phyloP scores from a whole-genome alignment of 108 stramenopile species.

The Schizochytrium sp. region DNA sequence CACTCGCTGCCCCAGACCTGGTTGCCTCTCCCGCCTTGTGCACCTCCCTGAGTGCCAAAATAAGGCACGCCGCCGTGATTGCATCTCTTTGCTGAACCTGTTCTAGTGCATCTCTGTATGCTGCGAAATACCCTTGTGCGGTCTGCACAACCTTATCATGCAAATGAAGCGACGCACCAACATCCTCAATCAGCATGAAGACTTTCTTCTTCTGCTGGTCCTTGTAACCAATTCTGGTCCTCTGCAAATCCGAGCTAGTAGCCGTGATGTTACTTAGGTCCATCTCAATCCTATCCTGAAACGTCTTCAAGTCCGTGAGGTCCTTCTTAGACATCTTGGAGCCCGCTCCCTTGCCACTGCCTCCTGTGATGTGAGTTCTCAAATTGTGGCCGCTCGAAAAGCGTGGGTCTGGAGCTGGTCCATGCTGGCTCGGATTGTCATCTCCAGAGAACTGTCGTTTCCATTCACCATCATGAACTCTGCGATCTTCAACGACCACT shows the following conservation, averaged over 20 bases:
- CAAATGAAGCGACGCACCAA: constrained; percentile 4
- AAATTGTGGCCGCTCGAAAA: constrained; percentile 54
- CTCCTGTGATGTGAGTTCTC: constrained; percentile 28
- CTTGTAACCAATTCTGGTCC: constrained; percentile 59
- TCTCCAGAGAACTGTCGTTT: constrained; percentile 56
- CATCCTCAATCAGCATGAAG: constrained; percentile 32
- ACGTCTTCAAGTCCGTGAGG: constrained; percentile 27
- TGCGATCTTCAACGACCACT: constrained; percentile 38
- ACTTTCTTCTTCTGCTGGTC: constrained; percentile 54
- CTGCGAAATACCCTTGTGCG: neutral
- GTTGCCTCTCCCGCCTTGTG: neutral
- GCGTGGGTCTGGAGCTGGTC: constrained; percentile 28
- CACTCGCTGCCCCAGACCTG: neutral
- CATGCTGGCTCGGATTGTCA: constrained; percentile 50
- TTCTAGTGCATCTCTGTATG: constrained; percentile 17
- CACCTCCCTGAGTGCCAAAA: neutral
- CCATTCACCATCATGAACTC: constrained; percentile 59
- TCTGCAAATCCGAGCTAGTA: neutral
- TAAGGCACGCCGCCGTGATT: constrained; percentile 40
- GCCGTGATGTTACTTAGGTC: constrained; percentile 40
- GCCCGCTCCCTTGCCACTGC: constrained; percentile 18
- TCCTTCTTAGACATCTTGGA: constrained; percentile 44
- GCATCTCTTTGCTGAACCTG: constrained; percentile 41
- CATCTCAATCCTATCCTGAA: constrained; percentile 51
- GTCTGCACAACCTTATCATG: constrained; percentile 35